Evolutionary conservation across 257 asterid species (phyloP).

Genomic region (Orobanche coerulescens): DNA sequence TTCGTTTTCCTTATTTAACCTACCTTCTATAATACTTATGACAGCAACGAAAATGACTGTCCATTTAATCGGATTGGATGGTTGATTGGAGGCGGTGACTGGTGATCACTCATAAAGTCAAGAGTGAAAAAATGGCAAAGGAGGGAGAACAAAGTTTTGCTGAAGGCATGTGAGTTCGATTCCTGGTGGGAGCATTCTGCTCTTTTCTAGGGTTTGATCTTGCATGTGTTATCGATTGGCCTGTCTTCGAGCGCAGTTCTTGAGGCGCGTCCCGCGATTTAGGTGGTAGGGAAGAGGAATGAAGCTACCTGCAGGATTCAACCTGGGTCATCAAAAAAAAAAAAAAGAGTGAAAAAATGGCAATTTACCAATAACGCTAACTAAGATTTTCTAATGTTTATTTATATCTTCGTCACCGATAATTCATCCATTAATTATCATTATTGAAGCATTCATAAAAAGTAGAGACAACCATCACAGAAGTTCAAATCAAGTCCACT

Average conservation of each 20-base stretch:
- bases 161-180: no score
- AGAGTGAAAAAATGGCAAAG: no score
- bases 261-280: no score
- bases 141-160: no score
- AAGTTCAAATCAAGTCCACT: neutral
- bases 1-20: neutral
- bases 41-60: conserved; percentile 25
- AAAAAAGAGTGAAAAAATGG: no score
- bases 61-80: conserved; percentile 19
- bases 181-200: no score
- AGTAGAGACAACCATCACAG: conserved; percentile 6
- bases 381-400: conserved; percentile 19
- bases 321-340: no score
- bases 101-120: conserved; percentile 26
- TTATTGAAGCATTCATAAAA: conserved; percentile 31
- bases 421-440: conserved; percentile 25
- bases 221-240: no score
- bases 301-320: no score
- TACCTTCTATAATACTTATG: conserved; percentile 7
- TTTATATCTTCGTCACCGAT: conserved; percentile 25
- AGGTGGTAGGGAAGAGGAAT: no score
- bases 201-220: no score
- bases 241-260: no score
- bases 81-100: conserved; percentile 7
- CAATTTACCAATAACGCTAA: conserved; percentile 32